Conservation (phyloP, 129 eudicot genomes). For the Erigeron canadensis region DNA sequence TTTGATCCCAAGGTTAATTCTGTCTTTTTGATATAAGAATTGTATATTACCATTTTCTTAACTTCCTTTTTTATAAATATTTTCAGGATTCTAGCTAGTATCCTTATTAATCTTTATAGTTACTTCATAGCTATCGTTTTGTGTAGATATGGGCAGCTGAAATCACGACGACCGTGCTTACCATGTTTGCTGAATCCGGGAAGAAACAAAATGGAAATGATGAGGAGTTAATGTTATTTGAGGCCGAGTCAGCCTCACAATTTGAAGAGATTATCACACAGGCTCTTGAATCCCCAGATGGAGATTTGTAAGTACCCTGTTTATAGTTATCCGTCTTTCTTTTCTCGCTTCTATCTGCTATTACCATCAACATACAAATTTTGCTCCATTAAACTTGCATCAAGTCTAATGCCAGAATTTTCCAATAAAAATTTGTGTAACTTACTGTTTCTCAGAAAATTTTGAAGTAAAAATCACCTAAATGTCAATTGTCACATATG, state of each 20-base stretch:
- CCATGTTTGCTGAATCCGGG: conserved; percentile 46
- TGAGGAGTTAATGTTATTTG: conserved; percentile 48
- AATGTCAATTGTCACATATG: background rate
- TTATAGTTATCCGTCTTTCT: background rate
- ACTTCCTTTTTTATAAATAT: too few species aligned
- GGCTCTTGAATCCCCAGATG: conserved; percentile 58
- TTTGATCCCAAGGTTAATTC: conserved; percentile 69
- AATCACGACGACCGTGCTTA: conserved; percentile 70
- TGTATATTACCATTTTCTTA: too few species aligned
- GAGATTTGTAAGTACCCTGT: conserved; percentile 57
- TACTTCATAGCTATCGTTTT: background rate
- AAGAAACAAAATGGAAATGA: conserved; percentile 32
- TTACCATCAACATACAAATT: background rate
- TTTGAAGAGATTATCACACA: conserved; percentile 68
- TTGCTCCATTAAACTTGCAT: background rate
- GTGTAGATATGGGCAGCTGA: conserved; percentile 95
- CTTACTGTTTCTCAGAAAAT: too few species aligned
- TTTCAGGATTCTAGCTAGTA: background rate
- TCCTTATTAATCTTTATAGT: background rate
- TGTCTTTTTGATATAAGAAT: background rate
- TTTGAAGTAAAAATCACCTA: background rate
- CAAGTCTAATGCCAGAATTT: background rate
- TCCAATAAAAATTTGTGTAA: background rate
- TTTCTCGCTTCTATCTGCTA: background rate
- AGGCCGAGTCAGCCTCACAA: conserved; percentile 43